Base-by-base conservation (phyloP, 2,329 filamentous ascomycete species). In the Knufia petricola region DNA sequence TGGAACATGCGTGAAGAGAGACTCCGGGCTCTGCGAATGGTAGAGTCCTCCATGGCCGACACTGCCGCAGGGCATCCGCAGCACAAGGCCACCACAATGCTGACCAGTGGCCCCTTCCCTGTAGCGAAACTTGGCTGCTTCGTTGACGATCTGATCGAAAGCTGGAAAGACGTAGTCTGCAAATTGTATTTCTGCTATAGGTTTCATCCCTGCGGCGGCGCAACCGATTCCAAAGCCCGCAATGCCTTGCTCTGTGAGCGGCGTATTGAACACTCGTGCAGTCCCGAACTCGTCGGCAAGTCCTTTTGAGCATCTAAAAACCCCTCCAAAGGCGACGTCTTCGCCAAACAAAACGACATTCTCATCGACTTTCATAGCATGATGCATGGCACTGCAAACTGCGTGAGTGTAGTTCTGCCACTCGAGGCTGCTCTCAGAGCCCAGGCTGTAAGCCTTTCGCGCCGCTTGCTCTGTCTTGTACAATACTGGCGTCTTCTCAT, bases 321-420 rank as follows among this genome's bases (percentile, higher is more conserved):
- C 92, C 47, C 92, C 92, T 36, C 92, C 92, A 59, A 98, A 98
- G 12, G 92, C 87, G 6, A 98, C 88, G 63, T 98, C 92, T 67
- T 98, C 92, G 36, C 92, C 92, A 60, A 98, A 98, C 8, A 98
- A 76, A 49, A 96, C 71, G 19, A 95, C 87, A 15, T 83, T 81
- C 55, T 94, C 87, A 59, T 95, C 89, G 30, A 83, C 79, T 13
- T 84, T 79, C 23, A 98, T 75, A 20, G 90, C 87, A 51, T 84
- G 85, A 19, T 85, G 79, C 19, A 98, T 75, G 9, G 90, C 89
- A 56, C 90, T 82, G 64, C 96, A 96, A 71, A 98, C 81, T 44
- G 92, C 84, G 64, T 94, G 87, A 70, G 92, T 95, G 31, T 95
- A 77, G 68, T 96, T 96, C 76, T 94, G 84, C 57, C 86, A 84